A percentile compares a stretch with the other conserved stretches of the same genome.
These are phyloP conservation scores for Limtongia smithiae DNA, from an alignment of 805 yeast species.

Conservation along the genomic window DNA sequence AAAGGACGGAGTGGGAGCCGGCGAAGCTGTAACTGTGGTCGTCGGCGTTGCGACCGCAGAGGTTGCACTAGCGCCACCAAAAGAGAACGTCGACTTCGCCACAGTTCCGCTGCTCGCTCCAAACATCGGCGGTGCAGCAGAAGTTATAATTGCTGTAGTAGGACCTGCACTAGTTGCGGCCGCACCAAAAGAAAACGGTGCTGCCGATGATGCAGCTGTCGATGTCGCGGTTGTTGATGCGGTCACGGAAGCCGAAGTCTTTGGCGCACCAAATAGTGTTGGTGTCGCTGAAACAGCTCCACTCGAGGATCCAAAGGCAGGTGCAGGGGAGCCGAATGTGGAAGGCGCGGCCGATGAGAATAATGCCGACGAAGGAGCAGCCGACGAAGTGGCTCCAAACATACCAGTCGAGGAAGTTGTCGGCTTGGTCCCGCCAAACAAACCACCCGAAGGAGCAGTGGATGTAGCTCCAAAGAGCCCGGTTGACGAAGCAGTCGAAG, in stretches of 20 bases:
- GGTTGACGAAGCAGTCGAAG: neutral
- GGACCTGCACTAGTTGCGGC: no score
- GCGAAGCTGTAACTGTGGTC: constrained; percentile 4
- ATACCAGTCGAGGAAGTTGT: constrained; percentile 1
- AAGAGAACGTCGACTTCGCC: no score
- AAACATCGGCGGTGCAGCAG: no score
- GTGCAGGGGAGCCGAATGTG: no score
- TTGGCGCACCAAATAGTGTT: neutral
- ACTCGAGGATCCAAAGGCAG: no score
- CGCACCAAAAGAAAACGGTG: constrained; percentile 5
- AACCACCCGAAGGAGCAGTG: neutral
- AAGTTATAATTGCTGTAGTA: no score
- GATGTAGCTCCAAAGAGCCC: constrained; percentile 6
- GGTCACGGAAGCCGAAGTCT: neutral
- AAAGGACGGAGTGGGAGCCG: constrained; percentile 20
- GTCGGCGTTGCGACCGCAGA: constrained; percentile 11
- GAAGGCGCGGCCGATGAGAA: no score
- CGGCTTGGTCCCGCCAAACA: neutral
- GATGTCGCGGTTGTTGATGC: neutral
- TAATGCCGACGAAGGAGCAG: no score
- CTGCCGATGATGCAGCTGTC: neutral
- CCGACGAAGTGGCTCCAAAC: no score
- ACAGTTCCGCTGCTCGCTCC: no score
- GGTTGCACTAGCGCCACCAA: constrained; percentile 30
- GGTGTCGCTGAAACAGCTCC: no score